A percentile compares a stretch with the other conserved stretches of the same genome.
Conservation (phyloP, 78 protist genomes). For the Pirum gemmata region DNA sequence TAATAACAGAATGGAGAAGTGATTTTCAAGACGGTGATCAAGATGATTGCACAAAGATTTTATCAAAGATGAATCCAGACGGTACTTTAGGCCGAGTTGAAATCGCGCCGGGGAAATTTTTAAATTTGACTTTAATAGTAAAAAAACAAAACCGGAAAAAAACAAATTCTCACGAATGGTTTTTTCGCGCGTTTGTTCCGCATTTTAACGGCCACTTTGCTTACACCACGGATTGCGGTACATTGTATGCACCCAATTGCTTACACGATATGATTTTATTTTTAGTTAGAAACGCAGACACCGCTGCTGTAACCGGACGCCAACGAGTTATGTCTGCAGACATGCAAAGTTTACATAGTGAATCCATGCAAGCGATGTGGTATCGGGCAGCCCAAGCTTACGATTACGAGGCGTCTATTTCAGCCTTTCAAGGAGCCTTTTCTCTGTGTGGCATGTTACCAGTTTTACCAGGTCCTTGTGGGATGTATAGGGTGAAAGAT, state of each 20-base stretch:
- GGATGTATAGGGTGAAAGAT: constrained; percentile 16
- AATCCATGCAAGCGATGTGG: background rate
- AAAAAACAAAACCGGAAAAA: constrained; percentile 22
- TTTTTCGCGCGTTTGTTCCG: constrained; percentile 5
- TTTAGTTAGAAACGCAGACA: background rate
- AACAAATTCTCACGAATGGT: constrained; percentile 44
- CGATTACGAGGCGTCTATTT: constrained; percentile 27
- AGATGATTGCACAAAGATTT: no score
- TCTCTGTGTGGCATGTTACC: constrained; percentile 24
- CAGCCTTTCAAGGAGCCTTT: constrained; percentile 20
- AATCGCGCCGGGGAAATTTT: no score
- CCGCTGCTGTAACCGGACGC: constrained; percentile 20
- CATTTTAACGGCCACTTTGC: background rate
- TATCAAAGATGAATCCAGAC: no score
- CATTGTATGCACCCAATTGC: background rate
- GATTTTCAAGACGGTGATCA: no score
- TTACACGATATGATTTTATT: background rate
- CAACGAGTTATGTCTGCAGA: constrained; percentile 31
- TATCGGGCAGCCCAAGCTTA: constrained; percentile 16
- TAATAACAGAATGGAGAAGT: no score
- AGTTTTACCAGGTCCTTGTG: constrained; percentile 42
- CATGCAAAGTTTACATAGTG: background rate
- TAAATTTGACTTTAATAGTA: constrained; percentile 13
- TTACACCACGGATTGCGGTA: constrained; percentile 36
- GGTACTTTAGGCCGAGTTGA: no score